Percentiles rank a stretch among this genome's conserved stretches.
Conservation (phyloP, 805 yeast genomes). For the Saccharomycopsis oosterbeekiorum region DNA sequence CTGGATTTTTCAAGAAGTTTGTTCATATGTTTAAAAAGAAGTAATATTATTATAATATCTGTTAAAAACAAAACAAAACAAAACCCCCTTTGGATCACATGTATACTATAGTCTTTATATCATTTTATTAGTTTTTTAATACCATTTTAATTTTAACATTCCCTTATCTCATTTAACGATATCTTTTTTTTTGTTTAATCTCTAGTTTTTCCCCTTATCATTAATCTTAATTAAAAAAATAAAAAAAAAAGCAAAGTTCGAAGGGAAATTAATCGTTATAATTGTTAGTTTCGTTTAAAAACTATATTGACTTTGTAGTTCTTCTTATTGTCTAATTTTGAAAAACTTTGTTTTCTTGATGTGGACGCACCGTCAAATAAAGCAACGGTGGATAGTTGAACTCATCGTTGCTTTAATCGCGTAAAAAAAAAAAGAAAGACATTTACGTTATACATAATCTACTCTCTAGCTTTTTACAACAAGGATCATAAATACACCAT, state of each 20-base stretch:
- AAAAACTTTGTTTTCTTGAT: background rate
- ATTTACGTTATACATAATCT: no score
- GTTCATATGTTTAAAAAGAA: conserved; percentile 6
- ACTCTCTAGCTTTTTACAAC: no score
- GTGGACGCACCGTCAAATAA: no score
- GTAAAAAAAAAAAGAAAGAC: background rate
- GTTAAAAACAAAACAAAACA: no score
- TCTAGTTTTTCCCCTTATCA: background rate
- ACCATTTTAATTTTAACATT: background rate
- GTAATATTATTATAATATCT: background rate
- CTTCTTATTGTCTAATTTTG: background rate
- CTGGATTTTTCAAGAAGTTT: conserved; percentile 5
- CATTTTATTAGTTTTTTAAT: background rate
- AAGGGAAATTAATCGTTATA: no score
- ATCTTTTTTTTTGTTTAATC: background rate
- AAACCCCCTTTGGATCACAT: background rate
- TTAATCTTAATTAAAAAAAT: no score
- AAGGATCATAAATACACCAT: no score
- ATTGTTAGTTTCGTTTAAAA: no score
- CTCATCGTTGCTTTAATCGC: background rate
- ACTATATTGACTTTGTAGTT: background rate
- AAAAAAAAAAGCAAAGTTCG: no score
- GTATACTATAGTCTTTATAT: background rate
- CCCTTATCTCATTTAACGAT: background rate
- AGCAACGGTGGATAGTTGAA: background rate